Percentiles rank a stretch among this genome's conserved stretches.
phyloP scores from a whole-genome alignment of 306 rosid genomes.

The Mimosa pudica region DNA sequence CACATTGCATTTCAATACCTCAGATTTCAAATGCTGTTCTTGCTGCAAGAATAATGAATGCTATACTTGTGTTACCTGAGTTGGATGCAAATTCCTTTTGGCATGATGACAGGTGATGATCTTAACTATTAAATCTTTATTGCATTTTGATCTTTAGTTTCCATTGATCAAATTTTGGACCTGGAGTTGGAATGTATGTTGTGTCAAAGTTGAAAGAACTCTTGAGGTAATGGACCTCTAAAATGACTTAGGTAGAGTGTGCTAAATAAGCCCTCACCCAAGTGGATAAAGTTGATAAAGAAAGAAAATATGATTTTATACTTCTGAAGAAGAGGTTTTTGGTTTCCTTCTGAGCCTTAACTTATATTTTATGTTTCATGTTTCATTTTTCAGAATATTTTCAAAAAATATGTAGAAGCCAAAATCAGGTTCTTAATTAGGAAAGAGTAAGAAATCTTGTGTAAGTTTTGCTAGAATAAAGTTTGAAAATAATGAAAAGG shows the following conservation, averaged over 20 bases:
- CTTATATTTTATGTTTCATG: neutral
- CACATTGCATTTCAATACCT: neutral
- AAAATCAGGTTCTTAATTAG: neutral
- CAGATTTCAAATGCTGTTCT: conserved; percentile 12
- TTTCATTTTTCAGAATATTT: neutral
- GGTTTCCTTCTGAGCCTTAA: neutral
- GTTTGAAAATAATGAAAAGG: neutral
- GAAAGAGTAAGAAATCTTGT: neutral
- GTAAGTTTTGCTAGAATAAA: neutral
- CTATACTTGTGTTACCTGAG: conserved; percentile 1
- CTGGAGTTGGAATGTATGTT: neutral
- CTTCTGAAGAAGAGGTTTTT: neutral
- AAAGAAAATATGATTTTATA: neutral
- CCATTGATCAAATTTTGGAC: neutral
- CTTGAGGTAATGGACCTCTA: neutral
- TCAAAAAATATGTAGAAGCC: neutral
- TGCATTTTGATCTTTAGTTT: neutral
- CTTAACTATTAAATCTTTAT: neutral
- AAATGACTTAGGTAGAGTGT: neutral
- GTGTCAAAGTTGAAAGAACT: neutral
- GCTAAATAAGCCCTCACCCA: neutral
- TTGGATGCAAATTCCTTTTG: conserved; percentile 15
- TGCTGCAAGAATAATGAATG: conserved; percentile 9
- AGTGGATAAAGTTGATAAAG: neutral
- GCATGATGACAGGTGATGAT: conserved; percentile 5